These are phyloP conservation scores for Populus hybrid DNA, from an alignment of 441 rosid genomes.

Conservation along the genomic window DNA sequence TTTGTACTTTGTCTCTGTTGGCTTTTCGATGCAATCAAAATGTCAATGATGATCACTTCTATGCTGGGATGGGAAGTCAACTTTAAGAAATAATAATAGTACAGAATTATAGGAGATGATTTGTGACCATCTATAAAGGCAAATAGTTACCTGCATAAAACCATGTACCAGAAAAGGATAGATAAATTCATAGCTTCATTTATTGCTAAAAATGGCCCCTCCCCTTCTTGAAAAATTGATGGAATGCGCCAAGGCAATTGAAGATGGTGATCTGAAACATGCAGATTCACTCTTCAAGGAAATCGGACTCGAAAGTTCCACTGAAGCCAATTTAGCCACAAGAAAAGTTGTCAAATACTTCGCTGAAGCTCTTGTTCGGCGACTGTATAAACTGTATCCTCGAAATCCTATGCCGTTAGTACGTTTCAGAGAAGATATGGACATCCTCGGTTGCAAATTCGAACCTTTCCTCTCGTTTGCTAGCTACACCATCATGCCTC, in stretches of 20 bases:
- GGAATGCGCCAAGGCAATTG: not conserved
- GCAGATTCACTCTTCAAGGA: not conserved
- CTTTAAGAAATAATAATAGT: too few relatives aligned
- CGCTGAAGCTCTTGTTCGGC: not conserved
- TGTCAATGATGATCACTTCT: not conserved
- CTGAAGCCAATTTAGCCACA: not conserved
- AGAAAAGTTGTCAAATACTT: not conserved
- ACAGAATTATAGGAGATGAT: not conserved
- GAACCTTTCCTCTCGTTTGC: not conserved
- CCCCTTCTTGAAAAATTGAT: not conserved
- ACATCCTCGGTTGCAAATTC: not conserved
- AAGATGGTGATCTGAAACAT: not conserved
- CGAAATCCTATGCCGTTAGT: not conserved
- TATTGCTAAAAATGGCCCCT: not conserved
- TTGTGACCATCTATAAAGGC: not conserved
- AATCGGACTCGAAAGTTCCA: not conserved
- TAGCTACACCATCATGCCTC: not conserved
- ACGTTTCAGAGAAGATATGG: not conserved
- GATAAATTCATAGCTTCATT: not conserved
- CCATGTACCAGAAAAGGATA: not conserved
- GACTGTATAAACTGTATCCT: not conserved
- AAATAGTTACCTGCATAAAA: not conserved
- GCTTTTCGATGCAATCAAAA: not conserved
- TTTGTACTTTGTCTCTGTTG: not conserved
- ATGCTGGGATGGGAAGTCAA: not conserved